Evolutionary conservation across 139 green algal species (phyloP), one percentile per base, ranked within the genome.

Genomic region (Coelastrella sp.): DNA sequence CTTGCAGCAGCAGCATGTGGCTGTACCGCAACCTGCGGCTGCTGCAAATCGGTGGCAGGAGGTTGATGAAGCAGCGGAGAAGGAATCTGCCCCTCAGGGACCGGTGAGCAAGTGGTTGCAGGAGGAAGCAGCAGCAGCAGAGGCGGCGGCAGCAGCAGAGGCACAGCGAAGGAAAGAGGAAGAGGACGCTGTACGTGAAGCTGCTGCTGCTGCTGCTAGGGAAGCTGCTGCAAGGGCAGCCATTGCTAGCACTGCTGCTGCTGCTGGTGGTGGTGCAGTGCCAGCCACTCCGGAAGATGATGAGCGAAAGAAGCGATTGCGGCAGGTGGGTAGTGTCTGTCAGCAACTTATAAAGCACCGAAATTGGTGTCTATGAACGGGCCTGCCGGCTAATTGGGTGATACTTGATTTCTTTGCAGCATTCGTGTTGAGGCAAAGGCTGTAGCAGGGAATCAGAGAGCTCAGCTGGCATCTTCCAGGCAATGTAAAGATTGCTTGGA

Each of bases 41-140:
- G 68, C 87, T 7, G 73, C 62, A 6, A 91, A 86, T 0, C 67
- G 88, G 8, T 96, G 92, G 92, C 92, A 90, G n/a, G 88, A 87
- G 21, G 89, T 94, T 6, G 93, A 95, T 78, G 91, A 95, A 77
- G 88, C 95, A 6, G 85, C 91, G 19, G 91, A 93, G 67, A 85
- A 87, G 62, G 78, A 89, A 35, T 30, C 48, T 6, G 32, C 48
- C 45, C 90, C 90, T 4, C 51, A 90, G 41, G 75, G 86, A 45
- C 90, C 90, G 21, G 89, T 94, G 66, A 90, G 83, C 79, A 92
- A 92, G 79, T 94, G 90, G 90, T 83, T 92, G 35, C 50, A 79
- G n/a, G 51, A 91, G 43, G 88, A 93, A 73, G 64, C 86, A 77
- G 84, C 87, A 48, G 79, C 74, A 37, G 66, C 74, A 40, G 7